phyloP scores from a whole-genome alignment of 1,284 basidiomycete genomes.

The Rhodotorula sp. region DNA sequence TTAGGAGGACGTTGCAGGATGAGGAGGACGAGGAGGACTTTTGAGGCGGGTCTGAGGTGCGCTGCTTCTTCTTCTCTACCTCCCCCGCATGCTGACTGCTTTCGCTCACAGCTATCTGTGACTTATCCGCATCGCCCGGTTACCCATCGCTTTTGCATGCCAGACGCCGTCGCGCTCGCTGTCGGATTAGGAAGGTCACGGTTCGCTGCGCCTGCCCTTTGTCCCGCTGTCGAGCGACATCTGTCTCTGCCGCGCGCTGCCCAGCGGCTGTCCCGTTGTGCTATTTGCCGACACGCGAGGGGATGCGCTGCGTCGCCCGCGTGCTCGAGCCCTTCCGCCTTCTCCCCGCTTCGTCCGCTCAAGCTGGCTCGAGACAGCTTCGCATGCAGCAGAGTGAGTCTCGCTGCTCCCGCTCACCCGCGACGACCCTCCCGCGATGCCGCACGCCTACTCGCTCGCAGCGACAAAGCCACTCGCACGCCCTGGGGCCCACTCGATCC shows the following conservation, averaged over 20 bases:
- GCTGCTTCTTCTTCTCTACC: not conserved
- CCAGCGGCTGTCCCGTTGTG: too few species aligned
- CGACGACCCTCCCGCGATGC: not conserved
- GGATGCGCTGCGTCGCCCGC: too few species aligned
- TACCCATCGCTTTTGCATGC: too few species aligned
- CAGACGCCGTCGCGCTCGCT: too few species aligned
- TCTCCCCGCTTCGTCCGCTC: too few species aligned
- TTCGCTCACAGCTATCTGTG: not conserved
- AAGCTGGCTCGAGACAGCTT: too few species aligned
- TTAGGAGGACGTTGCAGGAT: not conserved
- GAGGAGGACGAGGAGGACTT: conserved; percentile 1
- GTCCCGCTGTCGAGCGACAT: too few species aligned
- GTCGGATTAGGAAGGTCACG: too few species aligned
- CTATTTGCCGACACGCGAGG: too few species aligned
- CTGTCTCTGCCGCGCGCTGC: too few species aligned
- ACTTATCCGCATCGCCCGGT: not conserved
- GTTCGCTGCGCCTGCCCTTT: too few species aligned
- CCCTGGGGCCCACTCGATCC: not conserved
- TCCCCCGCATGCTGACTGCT: not conserved
- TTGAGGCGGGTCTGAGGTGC: not conserved
- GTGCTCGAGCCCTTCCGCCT: too few species aligned
- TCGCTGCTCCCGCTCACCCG: not conserved
- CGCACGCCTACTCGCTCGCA: not conserved
- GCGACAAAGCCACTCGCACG: conserved; percentile 1
- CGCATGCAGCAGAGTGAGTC: not conserved